Evolutionary conservation across 208 protist species (phyloP).

Genomic region (Acanthamoeba triangularis): DNA sequence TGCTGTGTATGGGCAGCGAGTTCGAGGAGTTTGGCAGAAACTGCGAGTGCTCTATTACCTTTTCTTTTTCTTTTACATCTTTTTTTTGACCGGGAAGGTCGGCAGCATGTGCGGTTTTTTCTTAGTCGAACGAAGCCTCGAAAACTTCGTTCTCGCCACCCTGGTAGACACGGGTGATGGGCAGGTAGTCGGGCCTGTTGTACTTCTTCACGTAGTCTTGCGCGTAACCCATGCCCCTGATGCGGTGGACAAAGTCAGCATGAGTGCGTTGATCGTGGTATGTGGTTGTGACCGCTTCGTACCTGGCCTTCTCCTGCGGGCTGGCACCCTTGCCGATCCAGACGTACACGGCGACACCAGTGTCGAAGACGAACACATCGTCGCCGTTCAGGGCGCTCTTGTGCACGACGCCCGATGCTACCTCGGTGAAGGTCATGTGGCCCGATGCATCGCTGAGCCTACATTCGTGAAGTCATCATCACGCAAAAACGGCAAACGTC

Average conservation of each 20-base stretch:
- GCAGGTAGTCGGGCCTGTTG: constrained; percentile 66
- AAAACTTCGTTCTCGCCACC: constrained; percentile 65
- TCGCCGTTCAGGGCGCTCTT: constrained; percentile 24
- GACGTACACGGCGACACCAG: constrained; percentile 78
- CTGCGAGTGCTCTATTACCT: too few species aligned
- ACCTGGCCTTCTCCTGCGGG: constrained; percentile 39
- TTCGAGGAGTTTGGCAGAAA: too few species aligned
- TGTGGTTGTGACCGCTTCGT: too few species aligned
- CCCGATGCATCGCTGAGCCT: constrained; percentile 67
- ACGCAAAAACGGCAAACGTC: not conserved
- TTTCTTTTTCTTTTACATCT: too few species aligned
- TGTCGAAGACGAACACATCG: constrained; percentile 83
- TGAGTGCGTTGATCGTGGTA: too few species aligned
- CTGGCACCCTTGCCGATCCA: constrained; percentile 83
- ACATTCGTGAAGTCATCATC: too few species aligned
- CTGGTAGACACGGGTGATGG: constrained; percentile 59
- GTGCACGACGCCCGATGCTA: not conserved
- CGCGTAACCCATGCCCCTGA: constrained; percentile 55
- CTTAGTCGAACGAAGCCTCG: not conserved
- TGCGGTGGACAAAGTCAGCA: not conserved
- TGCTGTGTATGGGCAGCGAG: too few species aligned
- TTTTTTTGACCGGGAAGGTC: too few species aligned
- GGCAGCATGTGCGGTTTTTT: too few species aligned
- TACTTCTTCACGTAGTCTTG: constrained; percentile 44
- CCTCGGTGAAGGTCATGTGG: constrained; percentile 9